A percentile compares a stretch with the other conserved stretches of the same genome.
Conservation (phyloP, 495 filamentous ascomycete species). For the Neurospora intermedia region DNA sequence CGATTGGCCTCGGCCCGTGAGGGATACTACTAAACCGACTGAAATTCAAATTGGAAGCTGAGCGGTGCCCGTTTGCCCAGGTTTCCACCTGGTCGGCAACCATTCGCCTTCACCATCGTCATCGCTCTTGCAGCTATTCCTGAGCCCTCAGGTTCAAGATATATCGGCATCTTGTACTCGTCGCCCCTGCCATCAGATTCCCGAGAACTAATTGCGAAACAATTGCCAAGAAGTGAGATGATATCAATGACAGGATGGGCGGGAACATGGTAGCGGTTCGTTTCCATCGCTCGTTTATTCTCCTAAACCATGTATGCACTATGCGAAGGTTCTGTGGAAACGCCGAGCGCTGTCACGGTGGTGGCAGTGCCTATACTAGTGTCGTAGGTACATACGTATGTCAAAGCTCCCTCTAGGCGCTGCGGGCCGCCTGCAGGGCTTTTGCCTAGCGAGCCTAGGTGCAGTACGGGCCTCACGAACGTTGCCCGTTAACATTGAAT, state of each 20-base stretch:
- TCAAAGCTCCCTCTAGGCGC: neutral
- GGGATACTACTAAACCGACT: neutral
- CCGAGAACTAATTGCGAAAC: neutral
- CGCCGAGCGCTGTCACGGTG: neutral
- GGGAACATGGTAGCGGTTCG: neutral
- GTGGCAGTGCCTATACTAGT: neutral
- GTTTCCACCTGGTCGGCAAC: neutral
- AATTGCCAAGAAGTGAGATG: neutral
- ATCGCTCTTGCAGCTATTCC: neutral
- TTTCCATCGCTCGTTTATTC: neutral
- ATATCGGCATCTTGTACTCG: neutral
- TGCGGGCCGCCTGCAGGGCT: neutral
- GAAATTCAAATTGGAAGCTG: neutral
- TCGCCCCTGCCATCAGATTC: neutral
- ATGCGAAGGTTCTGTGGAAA: neutral
- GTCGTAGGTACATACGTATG: neutral
- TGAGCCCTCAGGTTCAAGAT: neutral
- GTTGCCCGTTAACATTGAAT: neutral
- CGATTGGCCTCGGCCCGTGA: neutral
- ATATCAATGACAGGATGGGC: neutral
- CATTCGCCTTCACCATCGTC: neutral
- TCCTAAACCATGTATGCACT: neutral
- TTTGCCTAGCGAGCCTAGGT: no score
- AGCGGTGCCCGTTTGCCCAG: neutral
- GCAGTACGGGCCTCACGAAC: no score